Evolutionary conservation across 148 eudicot species (phyloP), one percentile per base, ranked within the genome.

Genomic region (Simmondsia chinensis): DNA sequence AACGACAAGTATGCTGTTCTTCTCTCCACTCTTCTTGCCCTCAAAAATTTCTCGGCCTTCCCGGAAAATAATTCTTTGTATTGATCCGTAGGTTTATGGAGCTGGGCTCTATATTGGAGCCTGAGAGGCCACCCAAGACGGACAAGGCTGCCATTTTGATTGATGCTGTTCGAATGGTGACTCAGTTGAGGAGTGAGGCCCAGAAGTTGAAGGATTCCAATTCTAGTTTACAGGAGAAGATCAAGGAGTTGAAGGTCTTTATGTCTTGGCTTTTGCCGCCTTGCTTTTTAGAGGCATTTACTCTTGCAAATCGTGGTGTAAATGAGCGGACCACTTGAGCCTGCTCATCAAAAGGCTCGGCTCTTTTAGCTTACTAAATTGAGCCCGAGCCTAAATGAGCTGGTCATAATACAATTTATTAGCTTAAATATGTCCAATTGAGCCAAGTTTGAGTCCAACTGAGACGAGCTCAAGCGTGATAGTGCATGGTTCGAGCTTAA

Each of bases 91-190:
- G 93, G 77, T 77, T 77, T 49, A 40, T 75, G 61, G 93, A 82
- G 53, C 69, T 82, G 54, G 76, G 74, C 19, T 50, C 82, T 8
- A 69, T 82, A 24, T 57, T 82, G 55, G 93, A 82, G 60, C 82
- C 82, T 47, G 85, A 74, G 32, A 69, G 73, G 56, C 57, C 79
- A 43, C 82, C 72, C 9, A 82, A 75, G 61, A 72, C 73, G 20
- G 93, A 82, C 61, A 82, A 82, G 52, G 63, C 77, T 52, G 82
- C 85, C 37, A 78, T 78, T 45, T 57, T 82, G 62, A 52, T 55
- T 36, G 85, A 82, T 52, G 93, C 93, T 58, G 53, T 72, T 51
- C 69, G 79, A 38, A 64, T 82, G 66, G 75, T 82, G 30, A 82
- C 79, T 25, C 85, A 78, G 28, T 39, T 82, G 36, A 65, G 79